These are phyloP conservation scores for Pythium vanterpoolii DNA, from an alignment of 352 stramenopile genomes.

Conservation along the genomic window DNA sequence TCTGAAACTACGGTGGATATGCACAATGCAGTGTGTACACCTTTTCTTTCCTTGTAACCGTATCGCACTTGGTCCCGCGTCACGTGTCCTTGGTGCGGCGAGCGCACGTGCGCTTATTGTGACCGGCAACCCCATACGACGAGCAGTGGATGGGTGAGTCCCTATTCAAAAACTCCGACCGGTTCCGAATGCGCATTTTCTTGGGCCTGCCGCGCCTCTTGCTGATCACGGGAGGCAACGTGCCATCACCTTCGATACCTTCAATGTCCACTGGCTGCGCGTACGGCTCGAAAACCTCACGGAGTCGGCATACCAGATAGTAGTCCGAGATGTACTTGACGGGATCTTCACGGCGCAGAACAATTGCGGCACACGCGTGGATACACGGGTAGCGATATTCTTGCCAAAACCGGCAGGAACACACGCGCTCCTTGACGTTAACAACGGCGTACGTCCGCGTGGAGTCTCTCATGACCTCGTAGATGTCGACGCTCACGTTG, in stretches of 20 bases:
- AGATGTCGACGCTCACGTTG: neutral
- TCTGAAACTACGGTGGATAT: neutral
- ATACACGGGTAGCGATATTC: conserved; percentile 21
- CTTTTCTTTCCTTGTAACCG: neutral
- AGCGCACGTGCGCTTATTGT: conserved; percentile 4
- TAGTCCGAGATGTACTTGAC: conserved; percentile 10
- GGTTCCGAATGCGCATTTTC: conserved; percentile 8
- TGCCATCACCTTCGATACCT: conserved; percentile 1
- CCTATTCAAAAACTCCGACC: conserved; percentile 7
- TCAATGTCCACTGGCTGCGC: neutral
- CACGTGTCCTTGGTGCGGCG: neutral
- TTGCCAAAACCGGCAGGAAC: conserved; percentile 13
- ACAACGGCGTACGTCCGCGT: conserved; percentile 3
- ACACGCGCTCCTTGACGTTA: neutral
- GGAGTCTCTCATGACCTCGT: neutral
- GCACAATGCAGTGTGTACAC: too few species aligned
- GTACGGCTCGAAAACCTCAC: conserved; percentile 4
- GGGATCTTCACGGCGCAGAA: neutral
- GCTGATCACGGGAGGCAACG: conserved; percentile 1
- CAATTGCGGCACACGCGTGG: conserved; percentile 16
- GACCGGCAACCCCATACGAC: neutral
- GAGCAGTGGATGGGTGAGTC: conserved; percentile 15
- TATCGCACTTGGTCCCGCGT: neutral
- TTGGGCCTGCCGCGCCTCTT: neutral
- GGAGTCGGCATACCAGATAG: conserved; percentile 3